phyloP scores from a whole-genome alignment of 768 basidiomycete species.

The Podaxis rugospora region DNA sequence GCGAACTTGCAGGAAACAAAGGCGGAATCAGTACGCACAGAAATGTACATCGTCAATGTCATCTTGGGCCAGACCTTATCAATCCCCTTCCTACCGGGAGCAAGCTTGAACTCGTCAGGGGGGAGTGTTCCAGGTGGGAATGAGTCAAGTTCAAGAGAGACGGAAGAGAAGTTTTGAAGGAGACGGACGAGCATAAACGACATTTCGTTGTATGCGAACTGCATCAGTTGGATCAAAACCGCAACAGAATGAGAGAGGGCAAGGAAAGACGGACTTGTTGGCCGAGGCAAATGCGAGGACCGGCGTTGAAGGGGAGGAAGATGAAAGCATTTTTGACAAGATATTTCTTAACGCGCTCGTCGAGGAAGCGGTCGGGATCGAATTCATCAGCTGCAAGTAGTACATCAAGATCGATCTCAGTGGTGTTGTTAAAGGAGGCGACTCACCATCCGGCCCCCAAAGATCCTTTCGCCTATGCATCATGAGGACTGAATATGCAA shows the following conservation, averaged over 20 bases:
- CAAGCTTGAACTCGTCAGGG: slow-evolving; percentile 41
- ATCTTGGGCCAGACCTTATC: slow-evolving; percentile 50
- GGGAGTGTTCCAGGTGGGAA: slow-evolving; percentile 41
- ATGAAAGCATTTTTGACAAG: slow-evolving; percentile 62
- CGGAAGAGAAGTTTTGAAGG: slow-evolving; percentile 51
- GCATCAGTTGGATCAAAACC: not conserved
- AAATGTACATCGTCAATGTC: slow-evolving; percentile 51
- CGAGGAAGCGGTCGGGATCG: slow-evolving; percentile 70
- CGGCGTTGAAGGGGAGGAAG: slow-evolving; percentile 65
- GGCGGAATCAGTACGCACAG: slow-evolving; percentile 24
- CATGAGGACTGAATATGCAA: slow-evolving; percentile 51
- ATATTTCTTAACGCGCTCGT: slow-evolving; percentile 57
- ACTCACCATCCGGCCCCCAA: slow-evolving; percentile 68
- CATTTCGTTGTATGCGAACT: slow-evolving; percentile 60
- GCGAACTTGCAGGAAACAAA: not conserved
- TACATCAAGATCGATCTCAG: not conserved
- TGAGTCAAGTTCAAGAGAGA: slow-evolving; percentile 43
- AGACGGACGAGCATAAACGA: slow-evolving; percentile 62
- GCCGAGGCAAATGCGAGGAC: slow-evolving; percentile 56
- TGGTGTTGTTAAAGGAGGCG: not conserved
- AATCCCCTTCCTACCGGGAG: slow-evolving; percentile 40
- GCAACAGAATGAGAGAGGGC: not conserved
- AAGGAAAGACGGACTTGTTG: slow-evolving; percentile 39
- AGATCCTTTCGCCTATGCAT: slow-evolving; percentile 65
- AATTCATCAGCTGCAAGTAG: slow-evolving; percentile 49